Evolutionary conservation across 331 rosid genomes (phyloP), one percentile per base, ranked within the genome.

Genomic region (Cydonia oblonga): DNA sequence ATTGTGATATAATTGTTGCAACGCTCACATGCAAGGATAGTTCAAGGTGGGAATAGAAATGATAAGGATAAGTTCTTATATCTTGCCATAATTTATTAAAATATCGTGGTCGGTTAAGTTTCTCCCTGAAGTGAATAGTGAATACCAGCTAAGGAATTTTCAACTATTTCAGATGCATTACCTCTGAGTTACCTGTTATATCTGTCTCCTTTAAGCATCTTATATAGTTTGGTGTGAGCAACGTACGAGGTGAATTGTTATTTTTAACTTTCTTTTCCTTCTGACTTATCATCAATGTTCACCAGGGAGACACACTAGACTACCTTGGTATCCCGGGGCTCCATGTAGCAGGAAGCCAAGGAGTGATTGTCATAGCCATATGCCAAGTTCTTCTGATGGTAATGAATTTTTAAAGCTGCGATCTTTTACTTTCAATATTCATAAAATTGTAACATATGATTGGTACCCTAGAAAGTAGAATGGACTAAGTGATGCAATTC

Each of bases 271-370:
- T 73, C 44, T 74, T 77, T 64, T 42, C 26, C 29, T 64, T 71
- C 23, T 33, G 61, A 20, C 68, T 40, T 58, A 49, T 61, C 57
- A 49, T 61, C 57, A 64, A 76, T 75, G 62, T 77, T 56, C 29
- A 75, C 75, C 80, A 93, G 97, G 98, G 98, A 70, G 97, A 89
- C 75, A 93, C 97, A 61, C 76, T 93, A 23, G 98, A 93, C 81
- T 93, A 93, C 80, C 96, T 90, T 53, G 97, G 97, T 69, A 87
- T 93, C 82, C 92, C 85, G 7, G 98, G 98, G 72, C 92, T 93
- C 68, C 98, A 93, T 74, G 61, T 93, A 66, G 98, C 97, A 68
- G 98, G 98, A 86, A 84, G 96, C 83, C 98, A 90, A 84, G 97
- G 97, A 70, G 92, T 93, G 75, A 68, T 85, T 59, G 97, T 93